Evolutionary conservation across 768 basidiomycete genomes (phyloP), one percentile per base, ranked within the genome.

Genomic region (Omphalotus guepiniiformis): DNA sequence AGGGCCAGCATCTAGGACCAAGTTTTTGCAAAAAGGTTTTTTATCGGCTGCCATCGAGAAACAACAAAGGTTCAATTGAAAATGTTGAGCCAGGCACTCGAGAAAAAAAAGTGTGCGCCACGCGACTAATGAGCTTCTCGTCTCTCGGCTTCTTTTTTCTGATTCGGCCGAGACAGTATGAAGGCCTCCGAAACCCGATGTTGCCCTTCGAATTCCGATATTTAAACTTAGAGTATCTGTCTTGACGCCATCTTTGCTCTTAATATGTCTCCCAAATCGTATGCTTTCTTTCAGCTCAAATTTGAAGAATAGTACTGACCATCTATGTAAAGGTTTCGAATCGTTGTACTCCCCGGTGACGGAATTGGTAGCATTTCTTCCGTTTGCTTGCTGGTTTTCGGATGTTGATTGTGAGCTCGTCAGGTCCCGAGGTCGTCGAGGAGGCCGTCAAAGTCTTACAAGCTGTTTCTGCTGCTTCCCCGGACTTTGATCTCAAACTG

Each of bases 1-100:
- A 3, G 95, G 94, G 2, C 93, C 93, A 1, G 95, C 87, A 77
- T 98, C 95, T 40, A 98, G 82, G 6, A 98, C 85, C 12, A 98
- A 79, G 52, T 79, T 81, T 62, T 79, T 85, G 67, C 87, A 89
- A 48, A 73, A 76, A 12, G 73, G 72, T 39, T 63, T 60, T 32
- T 36, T 11, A 12, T 42, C 41, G 5, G 40, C 25, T 5, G 41
- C n/a, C 41, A 42, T 42, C 16, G n/a, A n/a, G n/a, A n/a, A n/a
- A n/a, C n/a, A n/a, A n/a, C n/a, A n/a, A n/a, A n/a, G n/a, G n/a
- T n/a, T n/a, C n/a, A n/a, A n/a, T n/a, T n/a, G n/a, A n/a, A n/a
- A n/a, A 11, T 9, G 15, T 26, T 5, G 22, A 26, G 16, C 11
- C 19, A 13, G 5, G 42, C 11, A 43, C 4, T 8, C 15, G 29